Evolutionary conservation across 768 basidiomycete genomes (phyloP).

Genomic region (Boletus patriciae): DNA sequence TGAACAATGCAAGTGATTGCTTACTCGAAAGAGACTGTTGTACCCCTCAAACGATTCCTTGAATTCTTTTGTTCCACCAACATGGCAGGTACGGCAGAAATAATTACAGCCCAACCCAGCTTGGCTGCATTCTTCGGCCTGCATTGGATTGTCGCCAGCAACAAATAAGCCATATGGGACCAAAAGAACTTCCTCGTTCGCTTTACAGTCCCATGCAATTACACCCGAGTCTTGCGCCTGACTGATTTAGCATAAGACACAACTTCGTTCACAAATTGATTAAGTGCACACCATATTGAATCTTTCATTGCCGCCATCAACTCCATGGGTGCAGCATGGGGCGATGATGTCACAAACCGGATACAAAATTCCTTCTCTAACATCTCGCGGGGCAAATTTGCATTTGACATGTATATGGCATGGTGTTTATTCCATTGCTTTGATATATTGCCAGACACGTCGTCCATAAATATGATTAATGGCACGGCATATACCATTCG

Average conservation of each 20-base stretch:
- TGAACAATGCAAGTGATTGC: neutral
- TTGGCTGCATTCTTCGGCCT: conserved; percentile 39
- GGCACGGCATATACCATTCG: conserved; percentile 19
- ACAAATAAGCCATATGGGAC: conserved; percentile 24
- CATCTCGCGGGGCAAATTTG: conserved; percentile 24
- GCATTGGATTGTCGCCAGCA: conserved; percentile 39
- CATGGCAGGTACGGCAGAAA: conserved; percentile 41
- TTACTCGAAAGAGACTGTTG: conserved; percentile 34
- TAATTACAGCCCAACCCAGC: conserved; percentile 42
- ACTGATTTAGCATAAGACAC: neutral
- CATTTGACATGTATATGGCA: conserved; percentile 35
- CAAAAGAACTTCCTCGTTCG: conserved; percentile 20
- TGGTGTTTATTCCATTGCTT: conserved; percentile 40
- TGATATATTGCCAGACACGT: conserved; percentile 35
- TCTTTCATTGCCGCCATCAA: conserved; percentile 29
- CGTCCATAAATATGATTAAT: conserved; percentile 33
- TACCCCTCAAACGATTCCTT: conserved; percentile 38
- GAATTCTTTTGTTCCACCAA: conserved; percentile 35
- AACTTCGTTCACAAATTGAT: conserved; percentile 32
- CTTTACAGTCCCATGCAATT: conserved; percentile 29
- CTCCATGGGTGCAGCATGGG: conserved; percentile 35
- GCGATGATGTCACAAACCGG: conserved; percentile 33
- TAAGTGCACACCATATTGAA: conserved; percentile 21
- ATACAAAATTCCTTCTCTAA: conserved; percentile 28
- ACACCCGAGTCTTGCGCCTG: conserved; percentile 12